A percentile compares a stretch with the other conserved stretches of the same genome.
phyloP scores from a whole-genome alignment of 1,284 basidiomycete genomes.

The Sanghuangporus sanghuang region DNA sequence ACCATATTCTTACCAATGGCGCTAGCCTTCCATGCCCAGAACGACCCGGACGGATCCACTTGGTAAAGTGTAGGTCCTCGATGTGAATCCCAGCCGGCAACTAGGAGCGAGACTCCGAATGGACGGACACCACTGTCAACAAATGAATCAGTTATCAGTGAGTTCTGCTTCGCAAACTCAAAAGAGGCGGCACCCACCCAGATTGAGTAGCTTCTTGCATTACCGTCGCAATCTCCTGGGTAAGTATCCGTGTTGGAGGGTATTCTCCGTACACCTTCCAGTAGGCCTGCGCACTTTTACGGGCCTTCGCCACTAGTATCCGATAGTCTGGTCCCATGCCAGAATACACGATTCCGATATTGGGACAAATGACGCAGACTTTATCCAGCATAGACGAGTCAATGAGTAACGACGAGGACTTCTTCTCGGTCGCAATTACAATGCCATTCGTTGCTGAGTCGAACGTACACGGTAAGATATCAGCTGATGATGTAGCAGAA shows the following conservation, averaged over 20 bases:
- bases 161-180: neutral
- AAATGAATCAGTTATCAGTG: neutral
- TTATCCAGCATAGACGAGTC: conserved; percentile 98
- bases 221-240: conserved; percentile 94
- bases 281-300: conserved; percentile 97
- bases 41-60: conserved; percentile 97
- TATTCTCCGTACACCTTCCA: conserved; percentile 99
- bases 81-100: conserved; percentile 93
- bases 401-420: conserved; percentile 93
- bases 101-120: conserved; percentile 94
- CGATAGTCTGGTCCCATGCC: conserved; percentile 99
- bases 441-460: conserved; percentile 91
- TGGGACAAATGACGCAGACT: conserved; percentile 94
- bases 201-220: conserved; percentile 99
- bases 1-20: conserved; percentile 99
- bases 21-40: conserved; percentile 99
- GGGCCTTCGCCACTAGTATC: conserved; percentile 87
- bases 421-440: conserved; percentile 99
- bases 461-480: conserved; percentile 20
- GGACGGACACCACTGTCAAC: conserved; percentile 87
- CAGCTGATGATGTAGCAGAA: conserved; percentile 3
- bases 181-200: conserved; percentile 56
- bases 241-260: conserved; percentile 94
- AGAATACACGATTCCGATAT: conserved; percentile 98
- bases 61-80: conserved; percentile 94